A percentile compares a stretch with the other conserved stretches of the same genome.
These are phyloP conservation scores for Medicago lupulina DNA, from an alignment of 306 rosid genomes.

Conservation along the genomic window DNA sequence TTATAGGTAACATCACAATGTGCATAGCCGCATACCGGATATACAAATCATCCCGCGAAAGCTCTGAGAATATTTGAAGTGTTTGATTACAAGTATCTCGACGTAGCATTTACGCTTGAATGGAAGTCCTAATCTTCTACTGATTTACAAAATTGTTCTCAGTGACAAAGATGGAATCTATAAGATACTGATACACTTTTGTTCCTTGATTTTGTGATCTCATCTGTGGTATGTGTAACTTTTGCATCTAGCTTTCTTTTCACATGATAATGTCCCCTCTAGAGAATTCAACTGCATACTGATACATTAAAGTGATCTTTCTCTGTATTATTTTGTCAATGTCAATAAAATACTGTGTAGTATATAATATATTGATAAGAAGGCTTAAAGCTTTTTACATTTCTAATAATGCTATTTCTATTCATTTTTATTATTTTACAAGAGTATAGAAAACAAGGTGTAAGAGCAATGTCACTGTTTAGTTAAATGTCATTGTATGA, in stretches of 20 bases:
- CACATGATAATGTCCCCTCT: background rate
- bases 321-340: constrained; percentile 8
- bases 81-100: constrained; percentile 1
- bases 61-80: constrained; percentile 61
- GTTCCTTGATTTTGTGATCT: constrained; percentile 17
- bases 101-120: constrained; percentile 13
- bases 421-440: background rate
- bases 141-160: constrained; percentile 11
- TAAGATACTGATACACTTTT: constrained; percentile 21
- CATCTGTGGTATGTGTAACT: constrained; percentile 13
- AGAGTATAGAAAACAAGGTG: background rate
- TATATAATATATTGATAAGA: background rate
- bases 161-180: constrained; percentile 14
- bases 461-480: no score
- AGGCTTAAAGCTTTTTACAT: background rate
- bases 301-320: background rate
- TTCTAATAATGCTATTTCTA: background rate
- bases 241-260: constrained; percentile 18
- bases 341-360: background rate
- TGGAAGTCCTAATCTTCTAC: constrained; percentile 29
- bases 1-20: constrained; percentile 88
- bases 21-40: constrained; percentile 88
- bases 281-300: background rate
- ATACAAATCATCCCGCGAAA: constrained; percentile 71
- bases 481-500: background rate